A percentile compares a stretch with the other conserved stretches of the same genome.
Conservation (phyloP, 1,284 basidiomycete species). For the Ganoderma resinaceum region DNA sequence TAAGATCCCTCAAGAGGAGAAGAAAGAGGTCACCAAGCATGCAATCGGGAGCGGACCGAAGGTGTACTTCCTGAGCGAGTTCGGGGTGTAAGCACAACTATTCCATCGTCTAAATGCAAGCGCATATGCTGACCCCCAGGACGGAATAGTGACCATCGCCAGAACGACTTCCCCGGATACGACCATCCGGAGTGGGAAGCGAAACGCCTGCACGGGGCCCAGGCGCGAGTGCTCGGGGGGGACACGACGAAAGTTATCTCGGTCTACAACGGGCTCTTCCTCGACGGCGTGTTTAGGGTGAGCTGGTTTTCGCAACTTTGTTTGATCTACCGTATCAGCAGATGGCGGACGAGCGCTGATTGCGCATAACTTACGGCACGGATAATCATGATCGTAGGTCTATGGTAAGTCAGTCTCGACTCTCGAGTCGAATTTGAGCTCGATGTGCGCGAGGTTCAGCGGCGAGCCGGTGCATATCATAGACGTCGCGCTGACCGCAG, state of each 20-base stretch:
- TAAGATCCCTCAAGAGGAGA: slow-evolving; percentile 13
- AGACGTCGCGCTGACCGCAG: not conserved
- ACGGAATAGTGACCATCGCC: slow-evolving; percentile 32
- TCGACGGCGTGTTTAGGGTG: slow-evolving; percentile 23
- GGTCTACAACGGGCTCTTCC: slow-evolving; percentile 35
- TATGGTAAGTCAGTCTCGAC: not conserved
- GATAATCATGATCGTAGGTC: not conserved
- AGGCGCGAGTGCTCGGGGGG: slow-evolving; percentile 25
- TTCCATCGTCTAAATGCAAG: not conserved
- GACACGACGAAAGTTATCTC: slow-evolving; percentile 35
- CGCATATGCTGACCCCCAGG: not conserved
- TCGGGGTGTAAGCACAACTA: slow-evolving; percentile 31
- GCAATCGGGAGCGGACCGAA: slow-evolving; percentile 20
- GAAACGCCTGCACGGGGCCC: slow-evolving; percentile 30
- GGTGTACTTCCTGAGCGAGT: slow-evolving; percentile 32
- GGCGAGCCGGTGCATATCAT: not conserved
- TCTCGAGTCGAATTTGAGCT: not conserved
- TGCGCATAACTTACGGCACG: not conserved
- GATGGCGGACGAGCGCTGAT: not conserved
- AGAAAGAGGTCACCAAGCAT: slow-evolving; percentile 28
- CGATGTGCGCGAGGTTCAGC: not conserved
- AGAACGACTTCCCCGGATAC: slow-evolving; percentile 36
- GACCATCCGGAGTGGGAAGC: slow-evolving; percentile 34
- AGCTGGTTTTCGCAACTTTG: slow-evolving; percentile 9
- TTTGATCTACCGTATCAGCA: not conserved